Percentiles rank a stretch among this genome's conserved stretches.
These are phyloP conservation scores for Curvularia hawaiiensis DNA, from an alignment of 2,329 filamentous ascomycete genomes.

Conservation along the genomic window DNA sequence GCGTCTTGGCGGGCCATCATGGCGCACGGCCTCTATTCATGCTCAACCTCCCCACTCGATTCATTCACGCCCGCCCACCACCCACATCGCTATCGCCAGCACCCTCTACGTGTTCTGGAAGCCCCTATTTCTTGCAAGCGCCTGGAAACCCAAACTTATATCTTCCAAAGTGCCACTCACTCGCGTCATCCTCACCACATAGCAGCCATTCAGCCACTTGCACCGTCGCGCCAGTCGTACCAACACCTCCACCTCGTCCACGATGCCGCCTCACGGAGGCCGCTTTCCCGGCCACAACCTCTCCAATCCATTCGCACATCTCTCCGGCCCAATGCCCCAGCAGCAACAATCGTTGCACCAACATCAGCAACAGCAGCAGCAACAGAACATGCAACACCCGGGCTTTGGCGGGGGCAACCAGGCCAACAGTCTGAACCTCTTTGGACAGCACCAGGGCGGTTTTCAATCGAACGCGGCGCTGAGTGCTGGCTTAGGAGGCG, in stretches of 20 bases:
- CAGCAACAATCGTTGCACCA: constrained; percentile 50
- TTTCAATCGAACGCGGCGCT: constrained; percentile 59
- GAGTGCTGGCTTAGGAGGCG: constrained; percentile 62
- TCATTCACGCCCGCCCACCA: constrained; percentile 3
- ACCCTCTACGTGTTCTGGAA: background rate
- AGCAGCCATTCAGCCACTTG: background rate
- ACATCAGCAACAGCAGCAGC: constrained; percentile 55
- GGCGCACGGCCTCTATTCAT: constrained; percentile 14
- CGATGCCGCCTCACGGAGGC: constrained; percentile 64
- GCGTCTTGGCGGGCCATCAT: constrained; percentile 22
- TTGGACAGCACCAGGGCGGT: constrained; percentile 45
- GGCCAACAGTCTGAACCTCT: constrained; percentile 69
- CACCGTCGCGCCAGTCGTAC: constrained; percentile 20
- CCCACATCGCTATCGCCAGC: constrained; percentile 3
- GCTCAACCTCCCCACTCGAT: constrained; percentile 11
- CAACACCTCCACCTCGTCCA: constrained; percentile 27
- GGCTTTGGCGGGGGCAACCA: constrained; percentile 61
- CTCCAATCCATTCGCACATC: constrained; percentile 63
- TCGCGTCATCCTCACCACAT: background rate
- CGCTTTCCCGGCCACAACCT: constrained; percentile 64
- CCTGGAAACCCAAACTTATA: background rate
- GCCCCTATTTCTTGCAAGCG: background rate
- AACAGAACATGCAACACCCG: constrained; percentile 68
- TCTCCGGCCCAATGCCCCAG: constrained; percentile 50
- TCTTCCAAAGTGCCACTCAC: background rate